Evolutionary conservation across 2,329 filamentous ascomycete species (phyloP).

Genomic region (Phialemonium atrogriseum): DNA sequence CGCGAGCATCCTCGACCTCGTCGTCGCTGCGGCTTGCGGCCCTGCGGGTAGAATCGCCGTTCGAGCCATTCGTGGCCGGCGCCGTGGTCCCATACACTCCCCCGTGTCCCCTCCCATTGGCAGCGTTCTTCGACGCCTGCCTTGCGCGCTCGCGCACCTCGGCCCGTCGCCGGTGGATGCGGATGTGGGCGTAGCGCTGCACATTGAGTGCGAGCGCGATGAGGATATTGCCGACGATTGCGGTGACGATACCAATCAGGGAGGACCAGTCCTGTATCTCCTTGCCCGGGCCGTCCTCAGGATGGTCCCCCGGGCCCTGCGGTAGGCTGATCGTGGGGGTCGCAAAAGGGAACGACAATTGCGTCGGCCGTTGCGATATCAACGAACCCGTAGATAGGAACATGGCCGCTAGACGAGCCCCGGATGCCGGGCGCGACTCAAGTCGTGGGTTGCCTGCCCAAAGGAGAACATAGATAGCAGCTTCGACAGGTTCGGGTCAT

Average conservation of each 20-base stretch:
- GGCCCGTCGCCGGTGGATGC: conserved; percentile 63
- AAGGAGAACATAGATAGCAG: no score
- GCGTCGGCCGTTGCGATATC: no score
- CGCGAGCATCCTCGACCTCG: conserved; percentile 26
- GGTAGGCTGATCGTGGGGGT: no score
- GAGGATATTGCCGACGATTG: conserved; percentile 84
- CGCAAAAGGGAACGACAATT: no score
- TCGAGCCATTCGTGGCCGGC: conserved; percentile 14
- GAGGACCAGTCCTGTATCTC: conserved; percentile 73
- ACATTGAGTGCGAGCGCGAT: conserved; percentile 96
- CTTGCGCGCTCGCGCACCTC: conserved; percentile 47
- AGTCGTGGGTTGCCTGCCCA: no score
- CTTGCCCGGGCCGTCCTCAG: conserved; percentile 29
- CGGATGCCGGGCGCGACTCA: no score
- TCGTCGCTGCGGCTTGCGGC: conserved; percentile 15
- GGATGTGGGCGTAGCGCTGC: conserved; percentile 89
- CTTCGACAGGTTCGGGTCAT: no score
- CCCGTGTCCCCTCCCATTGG: conserved; percentile 14
- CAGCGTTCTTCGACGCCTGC: conserved; percentile 40
- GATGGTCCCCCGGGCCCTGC: conserved; percentile 10
- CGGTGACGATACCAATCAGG: conserved; percentile 87
- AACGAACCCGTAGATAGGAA: no score
- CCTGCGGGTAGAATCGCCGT: not conserved
- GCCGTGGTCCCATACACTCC: conserved; percentile 35
- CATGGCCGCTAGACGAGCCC: no score